phyloP scores from a whole-genome alignment of 2,329 filamentous ascomycete genomes.

The Ophiocordyceps australis region DNA sequence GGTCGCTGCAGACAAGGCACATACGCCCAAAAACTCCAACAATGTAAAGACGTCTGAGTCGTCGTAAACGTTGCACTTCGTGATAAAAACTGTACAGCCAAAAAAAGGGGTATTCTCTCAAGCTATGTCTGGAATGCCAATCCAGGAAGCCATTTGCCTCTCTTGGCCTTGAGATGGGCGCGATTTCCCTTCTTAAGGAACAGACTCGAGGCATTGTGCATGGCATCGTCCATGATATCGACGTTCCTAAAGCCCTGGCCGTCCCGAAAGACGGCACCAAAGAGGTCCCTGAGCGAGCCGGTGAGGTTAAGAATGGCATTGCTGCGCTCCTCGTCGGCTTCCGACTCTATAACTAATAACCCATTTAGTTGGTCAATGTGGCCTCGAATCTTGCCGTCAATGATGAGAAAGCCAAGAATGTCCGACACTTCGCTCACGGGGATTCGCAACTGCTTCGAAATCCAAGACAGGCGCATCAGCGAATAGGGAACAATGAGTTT shows the following conservation, averaged over 20 bases:
- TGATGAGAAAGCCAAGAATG: constrained; percentile 85
- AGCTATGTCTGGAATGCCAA: too few relatives aligned
- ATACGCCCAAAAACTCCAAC: too few relatives aligned
- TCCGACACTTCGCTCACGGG: constrained; percentile 77
- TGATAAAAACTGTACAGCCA: too few relatives aligned
- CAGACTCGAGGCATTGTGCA: constrained; percentile 8
- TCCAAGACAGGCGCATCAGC: constrained; percentile 73
- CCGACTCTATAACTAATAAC: constrained; percentile 61
- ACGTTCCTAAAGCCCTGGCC: constrained; percentile 45
- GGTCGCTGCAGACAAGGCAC: too few relatives aligned
- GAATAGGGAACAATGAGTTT: constrained; percentile 93
- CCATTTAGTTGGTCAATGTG: constrained; percentile 81
- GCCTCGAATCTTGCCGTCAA: constrained; percentile 73
- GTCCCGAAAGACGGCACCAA: constrained; percentile 56
- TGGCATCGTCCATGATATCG: constrained; percentile 11
- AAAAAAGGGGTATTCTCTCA: too few relatives aligned
- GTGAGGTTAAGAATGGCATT: constrained; percentile 58
- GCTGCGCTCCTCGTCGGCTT: constrained; percentile 56
- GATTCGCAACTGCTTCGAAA: constrained; percentile 77
- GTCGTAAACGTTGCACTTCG: too few relatives aligned
- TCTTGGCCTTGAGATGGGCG: too few relatives aligned
- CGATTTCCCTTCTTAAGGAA: constrained; percentile 4
- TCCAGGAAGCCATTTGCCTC: too few relatives aligned
- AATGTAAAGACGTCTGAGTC: too few relatives aligned
- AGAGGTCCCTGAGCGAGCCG: constrained; percentile 49